Conservation (phyloP, 306 rosid species). For the Castanospermum australe region DNA sequence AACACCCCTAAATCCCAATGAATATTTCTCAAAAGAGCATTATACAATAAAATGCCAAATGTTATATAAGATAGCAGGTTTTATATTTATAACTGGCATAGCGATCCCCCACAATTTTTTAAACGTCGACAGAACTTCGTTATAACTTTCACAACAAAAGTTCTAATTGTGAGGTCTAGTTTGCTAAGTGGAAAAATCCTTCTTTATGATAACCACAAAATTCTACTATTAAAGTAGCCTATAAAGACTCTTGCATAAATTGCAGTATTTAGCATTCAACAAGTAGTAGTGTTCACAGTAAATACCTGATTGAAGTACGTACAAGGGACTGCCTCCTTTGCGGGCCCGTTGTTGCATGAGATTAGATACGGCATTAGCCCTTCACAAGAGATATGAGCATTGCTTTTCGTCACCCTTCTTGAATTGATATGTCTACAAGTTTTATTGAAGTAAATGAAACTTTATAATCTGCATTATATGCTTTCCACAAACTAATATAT, state of each 20-base stretch:
- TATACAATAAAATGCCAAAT: background rate
- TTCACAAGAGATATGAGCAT: constrained; percentile 52
- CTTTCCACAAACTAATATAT: constrained; percentile 22
- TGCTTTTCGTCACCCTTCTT: constrained; percentile 42
- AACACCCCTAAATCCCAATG: too few relatives aligned
- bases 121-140: background rate
- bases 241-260: background rate
- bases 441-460: constrained; percentile 29
- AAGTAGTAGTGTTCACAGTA: background rate
- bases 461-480: constrained; percentile 13
- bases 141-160: background rate
- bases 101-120: background rate
- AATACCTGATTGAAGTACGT: constrained; percentile 96
- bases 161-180: background rate
- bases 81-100: background rate
- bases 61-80: background rate
- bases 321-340: constrained; percentile 95
- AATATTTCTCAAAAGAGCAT: constrained; percentile 8
- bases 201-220: background rate
- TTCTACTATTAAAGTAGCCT: background rate
- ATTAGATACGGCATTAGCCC: constrained; percentile 95
- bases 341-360: constrained; percentile 92
- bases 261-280: background rate
- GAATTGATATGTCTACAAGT: constrained; percentile 29
- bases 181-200: background rate